Evolutionary conservation across 345 rosid genomes (phyloP).

Genomic region (Erucastrum elatum): DNA sequence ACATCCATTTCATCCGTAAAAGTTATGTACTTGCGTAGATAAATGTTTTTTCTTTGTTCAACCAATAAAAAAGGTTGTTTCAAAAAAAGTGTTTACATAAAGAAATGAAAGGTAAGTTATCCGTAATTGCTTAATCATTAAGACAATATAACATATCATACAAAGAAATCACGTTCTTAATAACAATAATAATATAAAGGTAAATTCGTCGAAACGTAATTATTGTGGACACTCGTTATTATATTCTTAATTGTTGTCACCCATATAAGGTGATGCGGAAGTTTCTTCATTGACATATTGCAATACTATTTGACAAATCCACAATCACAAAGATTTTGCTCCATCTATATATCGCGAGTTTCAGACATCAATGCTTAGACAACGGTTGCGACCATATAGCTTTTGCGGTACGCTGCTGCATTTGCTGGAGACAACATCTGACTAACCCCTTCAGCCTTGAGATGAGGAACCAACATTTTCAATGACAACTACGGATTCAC

Average conservation of each 20-base stretch:
- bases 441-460: conserved; percentile 49
- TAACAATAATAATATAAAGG: not conserved
- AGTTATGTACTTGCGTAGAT: no score
- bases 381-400: conserved; percentile 28
- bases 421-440: conserved; percentile 49
- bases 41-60: no score
- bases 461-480: conserved; percentile 45
- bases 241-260: not conserved
- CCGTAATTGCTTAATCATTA: no score
- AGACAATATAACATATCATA: no score
- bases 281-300: not conserved
- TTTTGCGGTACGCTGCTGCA: conserved; percentile 31
- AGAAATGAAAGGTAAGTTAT: no score
- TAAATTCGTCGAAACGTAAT: not conserved
- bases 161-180: not conserved
- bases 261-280: not conserved
- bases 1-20: not conserved
- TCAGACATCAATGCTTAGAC: not conserved
- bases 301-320: conserved; percentile 4
- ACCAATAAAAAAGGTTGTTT: no score
- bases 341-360: not conserved
- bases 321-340: not conserved
- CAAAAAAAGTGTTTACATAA: no score
- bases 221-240: not conserved
- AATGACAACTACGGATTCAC: conserved; percentile 38